Evolutionary conservation across 2,329 filamentous ascomycete species (phyloP), one percentile per base, ranked within the genome.

Genomic region (Cladophialophora psammophila): DNA sequence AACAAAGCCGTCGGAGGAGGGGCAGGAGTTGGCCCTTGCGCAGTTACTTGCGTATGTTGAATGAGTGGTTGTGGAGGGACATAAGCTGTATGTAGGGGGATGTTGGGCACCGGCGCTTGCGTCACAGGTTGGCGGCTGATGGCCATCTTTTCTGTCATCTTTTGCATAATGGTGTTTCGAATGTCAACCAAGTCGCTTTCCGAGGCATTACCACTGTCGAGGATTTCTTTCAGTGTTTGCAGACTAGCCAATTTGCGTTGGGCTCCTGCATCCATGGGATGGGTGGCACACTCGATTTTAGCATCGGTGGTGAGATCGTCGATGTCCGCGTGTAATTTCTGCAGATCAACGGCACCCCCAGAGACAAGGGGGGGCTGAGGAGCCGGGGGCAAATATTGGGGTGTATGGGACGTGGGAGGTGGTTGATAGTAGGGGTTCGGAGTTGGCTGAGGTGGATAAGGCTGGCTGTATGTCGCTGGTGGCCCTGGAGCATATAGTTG

Each of bases 271-370:
- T 74, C 70, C 67, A 73, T 70, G 4, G 71, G 71, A 60, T 74
- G 71, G n/a, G 69, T 74, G 20, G 70, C 69, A 48, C 71, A 73
- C 60, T 71, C 71, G 38, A 73, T 74, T 48, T 73, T 73, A 10
- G 72, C 71, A 61, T 73, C 72, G 3, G 69, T 71, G 1, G 70
- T 73, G 3, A 74, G 68, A 52, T 74, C 69, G 52, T 74, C 72
- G 42, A 74, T 88, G 81, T 97, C 93, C 82, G 86, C 87, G 80
- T 92, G 93, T 78, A 98, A 85, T 75, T 88, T 87, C 75, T 91
- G 90, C 82, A 91, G 83, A 81, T 87, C 80, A 60, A 81, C 75
- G 48, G 65, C 56, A 78, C 78, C 61, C 79, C 77, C 35, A 76
- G 73, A 36, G 73, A 72, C 57, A 48, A 75, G 70, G 56, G 66